phyloP scores from a whole-genome alignment of 306 rosid species.

The Castanospermum australe region DNA sequence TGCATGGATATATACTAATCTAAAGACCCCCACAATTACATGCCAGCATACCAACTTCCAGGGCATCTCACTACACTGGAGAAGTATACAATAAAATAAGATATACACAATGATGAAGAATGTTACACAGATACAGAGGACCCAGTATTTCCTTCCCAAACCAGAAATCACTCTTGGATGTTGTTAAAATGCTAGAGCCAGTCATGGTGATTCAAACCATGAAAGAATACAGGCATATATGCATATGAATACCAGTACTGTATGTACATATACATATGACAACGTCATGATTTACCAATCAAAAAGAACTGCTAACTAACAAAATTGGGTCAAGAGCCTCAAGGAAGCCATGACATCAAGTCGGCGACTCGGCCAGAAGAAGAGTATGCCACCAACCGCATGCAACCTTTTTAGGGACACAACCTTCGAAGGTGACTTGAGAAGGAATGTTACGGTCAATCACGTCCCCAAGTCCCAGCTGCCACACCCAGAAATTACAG shows the following conservation, averaged over 20 bases:
- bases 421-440: constrained; percentile 63
- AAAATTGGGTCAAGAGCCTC: constrained; percentile 62
- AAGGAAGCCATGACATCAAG: constrained; percentile 41
- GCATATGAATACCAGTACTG: constrained; percentile 39
- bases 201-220: constrained; percentile 39
- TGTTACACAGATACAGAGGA: constrained; percentile 37
- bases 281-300: constrained; percentile 30
- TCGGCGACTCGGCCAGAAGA: constrained; percentile 70
- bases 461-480: constrained; percentile 96
- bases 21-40: constrained; percentile 20
- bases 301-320: constrained; percentile 65
- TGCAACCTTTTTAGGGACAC: constrained; percentile 63
- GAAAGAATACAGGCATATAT: constrained; percentile 50
- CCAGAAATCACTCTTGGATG: constrained; percentile 27
- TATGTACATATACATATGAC: constrained; percentile 58
- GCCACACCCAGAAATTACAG: constrained; percentile 34
- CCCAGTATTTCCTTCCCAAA: constrained; percentile 32
- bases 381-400: constrained; percentile 99
- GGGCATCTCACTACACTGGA: constrained; percentile 22
- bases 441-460: constrained; percentile 89
- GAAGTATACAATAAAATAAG: constrained; percentile 27
- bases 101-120: constrained; percentile 25
- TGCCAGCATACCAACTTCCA: constrained; percentile 4
- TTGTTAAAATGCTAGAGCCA: constrained; percentile 29
- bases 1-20: neutral